Base-by-base conservation (phyloP, 2,329 filamentous ascomycete genomes). In the Trichoderma oligosporum region DNA sequence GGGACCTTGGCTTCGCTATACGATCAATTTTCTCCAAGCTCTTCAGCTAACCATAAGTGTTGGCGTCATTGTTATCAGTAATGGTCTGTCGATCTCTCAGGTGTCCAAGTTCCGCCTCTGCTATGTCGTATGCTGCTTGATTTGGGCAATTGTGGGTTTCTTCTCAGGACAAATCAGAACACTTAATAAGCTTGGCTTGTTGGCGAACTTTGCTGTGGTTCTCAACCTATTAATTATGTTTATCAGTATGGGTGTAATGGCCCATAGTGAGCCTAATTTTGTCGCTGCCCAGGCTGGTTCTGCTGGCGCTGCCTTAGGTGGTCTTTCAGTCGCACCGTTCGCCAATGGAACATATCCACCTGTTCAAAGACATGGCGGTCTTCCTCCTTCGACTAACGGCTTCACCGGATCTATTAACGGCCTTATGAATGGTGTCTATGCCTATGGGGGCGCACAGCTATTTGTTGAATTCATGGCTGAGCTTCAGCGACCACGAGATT, bases 361-460 rank as follows among this genome's bases (percentile, higher is more conserved):
- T 29, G 70, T 76, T 24, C 66, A 71, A 4, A 73, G 76, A 2
- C 72, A 76, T 9, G 70, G 74, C 3, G 72, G 73, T 1, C 20
- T 61, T 38, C 64, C 64, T 3, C 51, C 51, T n/a, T 54, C 51
- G 1, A 45, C 61, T 2, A 67, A 71, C 11, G 71, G 74, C 12
- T 75, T 82, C 44, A 66, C 70, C 45, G 63, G 63, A 4, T 65
- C 64, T 2, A 47, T 66, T 46, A 66, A 63, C 38, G 63, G 64
- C 29, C 46, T 62, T 18, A 44, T 65, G 49, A 60, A 61, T 8
- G 78, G 75, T 8, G 81, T 84, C 4, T 81, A 79, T 52, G 77
- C 80, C 0, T 85, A 84, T 60, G 80, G 80, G n/a, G 82, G 82
- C 3, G 78, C 79, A 2, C 77, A 81, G 66, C 69, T 85, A 7